A percentile compares a stretch with the other conserved stretches of the same genome.
These are phyloP conservation scores for Aureobasidium vineae DNA, from an alignment of 2,329 filamentous ascomycete species.

Conservation along the genomic window DNA sequence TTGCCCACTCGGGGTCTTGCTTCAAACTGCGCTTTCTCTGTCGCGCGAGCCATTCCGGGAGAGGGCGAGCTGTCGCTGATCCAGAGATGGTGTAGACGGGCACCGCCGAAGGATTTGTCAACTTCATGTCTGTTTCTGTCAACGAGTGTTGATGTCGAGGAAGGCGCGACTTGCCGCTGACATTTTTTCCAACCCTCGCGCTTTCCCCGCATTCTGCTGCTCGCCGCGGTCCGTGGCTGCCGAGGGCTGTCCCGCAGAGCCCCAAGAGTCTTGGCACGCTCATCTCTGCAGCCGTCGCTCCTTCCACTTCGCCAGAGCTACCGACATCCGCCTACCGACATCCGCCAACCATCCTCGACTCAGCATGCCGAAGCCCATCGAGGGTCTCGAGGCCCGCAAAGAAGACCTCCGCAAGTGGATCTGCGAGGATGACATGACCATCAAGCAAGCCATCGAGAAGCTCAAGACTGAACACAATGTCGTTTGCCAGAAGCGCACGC, in stretches of 20 bases:
- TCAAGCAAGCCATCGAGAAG: not conserved
- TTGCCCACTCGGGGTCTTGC: conserved; percentile 87
- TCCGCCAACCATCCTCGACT: not conserved
- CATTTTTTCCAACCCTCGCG: conserved; percentile 3
- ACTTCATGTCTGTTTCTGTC: conserved; percentile 60
- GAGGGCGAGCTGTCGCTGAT: conserved; percentile 77
- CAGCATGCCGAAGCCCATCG: not conserved
- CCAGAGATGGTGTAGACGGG: conserved; percentile 95
- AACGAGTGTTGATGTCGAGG: not conserved
- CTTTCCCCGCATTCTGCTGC: not conserved
- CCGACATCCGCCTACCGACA: not conserved
- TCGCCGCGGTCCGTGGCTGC: not conserved
- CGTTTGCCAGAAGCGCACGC: conserved; percentile 6
- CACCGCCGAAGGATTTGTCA: conserved; percentile 76
- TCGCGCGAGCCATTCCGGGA: conserved; percentile 93
- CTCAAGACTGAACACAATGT: conserved; percentile 13
- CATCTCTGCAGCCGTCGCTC: not conserved
- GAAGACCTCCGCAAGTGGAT: conserved; percentile 6
- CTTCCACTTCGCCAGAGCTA: not conserved
- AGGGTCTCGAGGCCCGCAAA: not conserved
- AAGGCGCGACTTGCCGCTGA: conserved; percentile 5
- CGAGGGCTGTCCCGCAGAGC: conserved; percentile 23
- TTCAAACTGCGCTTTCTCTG: conserved; percentile 89
- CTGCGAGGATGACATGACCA: not conserved
- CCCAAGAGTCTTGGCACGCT: not conserved